These are phyloP conservation scores for Barnettozyma sucrosica DNA, from an alignment of 805 yeast genomes.

Conservation along the genomic window DNA sequence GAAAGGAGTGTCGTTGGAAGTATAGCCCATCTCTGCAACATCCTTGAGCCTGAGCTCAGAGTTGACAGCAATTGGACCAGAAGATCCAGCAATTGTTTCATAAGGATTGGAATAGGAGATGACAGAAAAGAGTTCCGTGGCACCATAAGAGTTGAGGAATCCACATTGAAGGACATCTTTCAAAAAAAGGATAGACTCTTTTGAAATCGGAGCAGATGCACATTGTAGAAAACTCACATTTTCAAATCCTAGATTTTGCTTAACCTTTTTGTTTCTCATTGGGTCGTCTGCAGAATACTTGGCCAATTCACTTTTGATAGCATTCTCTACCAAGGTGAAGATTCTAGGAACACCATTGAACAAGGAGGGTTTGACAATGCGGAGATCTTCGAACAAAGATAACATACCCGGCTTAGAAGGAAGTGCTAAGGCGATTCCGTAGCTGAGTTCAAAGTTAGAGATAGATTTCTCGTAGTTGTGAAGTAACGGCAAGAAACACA, in stretches of 20 bases:
- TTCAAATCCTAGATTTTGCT: constrained; percentile 33
- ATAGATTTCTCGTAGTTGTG: constrained; percentile 52
- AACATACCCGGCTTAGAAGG: constrained; percentile 39
- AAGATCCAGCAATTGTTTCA: constrained; percentile 39
- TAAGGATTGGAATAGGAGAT: constrained; percentile 29
- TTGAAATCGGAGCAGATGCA: constrained; percentile 60
- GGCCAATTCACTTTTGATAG: constrained; percentile 13
- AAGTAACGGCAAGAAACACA: constrained; percentile 47
- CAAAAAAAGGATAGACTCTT: constrained; percentile 47
- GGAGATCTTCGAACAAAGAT: constrained; percentile 44
- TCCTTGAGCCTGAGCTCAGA: constrained; percentile 48
- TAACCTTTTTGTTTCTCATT: constrained; percentile 16
- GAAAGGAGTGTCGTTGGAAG: constrained; percentile 30
- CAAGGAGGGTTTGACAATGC: constrained; percentile 39
- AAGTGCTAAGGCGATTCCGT: constrained; percentile 41
- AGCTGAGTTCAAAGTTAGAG: constrained; percentile 32
- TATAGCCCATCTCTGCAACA: constrained; percentile 52
- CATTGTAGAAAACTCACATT: constrained; percentile 29
- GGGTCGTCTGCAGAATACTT: constrained; percentile 22
- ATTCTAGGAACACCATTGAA: constrained; percentile 53
- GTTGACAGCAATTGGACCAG: constrained; percentile 44
- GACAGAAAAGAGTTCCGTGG: constrained; percentile 54
- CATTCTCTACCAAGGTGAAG: constrained; percentile 41
- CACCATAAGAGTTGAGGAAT: constrained; percentile 53
- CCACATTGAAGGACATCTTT: constrained; percentile 43